Conservation (phyloP, 805 yeast species). For the Kuraishia cidri region DNA sequence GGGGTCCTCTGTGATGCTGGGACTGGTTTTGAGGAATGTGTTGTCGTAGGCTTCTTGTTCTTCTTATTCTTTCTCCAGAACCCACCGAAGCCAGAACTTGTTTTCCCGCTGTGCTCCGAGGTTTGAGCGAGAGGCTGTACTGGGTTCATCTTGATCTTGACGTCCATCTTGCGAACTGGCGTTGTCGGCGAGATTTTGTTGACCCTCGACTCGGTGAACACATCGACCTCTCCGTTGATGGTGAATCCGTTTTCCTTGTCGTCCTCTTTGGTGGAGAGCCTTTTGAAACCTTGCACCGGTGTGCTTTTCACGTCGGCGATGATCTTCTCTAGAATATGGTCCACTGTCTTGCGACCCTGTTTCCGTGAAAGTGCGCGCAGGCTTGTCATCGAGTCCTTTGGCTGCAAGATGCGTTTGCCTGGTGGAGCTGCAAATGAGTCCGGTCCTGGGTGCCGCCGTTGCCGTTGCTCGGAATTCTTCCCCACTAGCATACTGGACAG, state of each 20-base stretch:
- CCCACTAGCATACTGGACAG: background rate
- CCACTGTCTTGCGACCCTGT: conserved; percentile 7
- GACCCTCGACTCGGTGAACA: conserved; percentile 38
- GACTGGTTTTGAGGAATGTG: background rate
- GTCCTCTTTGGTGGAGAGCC: conserved; percentile 8
- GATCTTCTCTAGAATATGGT: conserved; percentile 15
- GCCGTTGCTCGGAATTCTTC: background rate
- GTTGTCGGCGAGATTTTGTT: conserved; percentile 50
- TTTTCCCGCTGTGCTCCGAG: too few relatives aligned
- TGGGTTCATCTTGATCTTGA: conserved; percentile 5
- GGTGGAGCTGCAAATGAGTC: background rate
- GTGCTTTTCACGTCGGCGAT: conserved; percentile 18
- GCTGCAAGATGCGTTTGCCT: conserved; percentile 16
- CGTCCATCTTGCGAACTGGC: conserved; percentile 55
- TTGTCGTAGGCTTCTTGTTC: background rate
- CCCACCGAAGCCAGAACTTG: too few relatives aligned
- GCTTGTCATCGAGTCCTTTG: conserved; percentile 22
- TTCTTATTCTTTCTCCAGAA: background rate
- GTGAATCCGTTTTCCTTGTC: conserved; percentile 30
- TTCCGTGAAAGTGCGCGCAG: background rate
- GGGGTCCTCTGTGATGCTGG: background rate
- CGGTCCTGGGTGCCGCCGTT: too few relatives aligned
- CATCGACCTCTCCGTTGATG: conserved; percentile 36
- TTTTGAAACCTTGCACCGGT: conserved; percentile 22
- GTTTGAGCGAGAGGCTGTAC: background rate